phyloP scores from a whole-genome alignment of 495 filamentous ascomycete genomes.

The Neurospora sp. region DNA sequence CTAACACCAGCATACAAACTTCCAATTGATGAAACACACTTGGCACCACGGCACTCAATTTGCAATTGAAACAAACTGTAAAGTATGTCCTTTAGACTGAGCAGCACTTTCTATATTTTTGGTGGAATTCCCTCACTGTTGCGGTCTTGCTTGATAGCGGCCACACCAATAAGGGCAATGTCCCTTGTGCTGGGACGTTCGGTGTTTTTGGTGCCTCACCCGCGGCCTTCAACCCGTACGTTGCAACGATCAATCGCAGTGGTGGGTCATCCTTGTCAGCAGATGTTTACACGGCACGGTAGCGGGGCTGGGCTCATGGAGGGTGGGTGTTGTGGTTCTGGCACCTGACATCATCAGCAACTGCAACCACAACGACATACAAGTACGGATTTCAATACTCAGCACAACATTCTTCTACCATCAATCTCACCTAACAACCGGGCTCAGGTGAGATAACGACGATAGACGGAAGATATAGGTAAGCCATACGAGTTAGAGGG shows the following conservation, averaged over 20 bases:
- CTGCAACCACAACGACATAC: neutral
- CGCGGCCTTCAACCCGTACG: no score
- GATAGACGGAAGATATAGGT: neutral
- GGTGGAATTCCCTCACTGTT: neutral
- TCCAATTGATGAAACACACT: neutral
- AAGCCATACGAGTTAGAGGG: no score
- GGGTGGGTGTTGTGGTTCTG: neutral
- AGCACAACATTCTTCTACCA: neutral
- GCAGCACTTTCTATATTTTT: neutral
- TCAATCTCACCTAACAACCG: neutral
- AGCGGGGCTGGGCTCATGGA: neutral
- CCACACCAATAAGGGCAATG: neutral
- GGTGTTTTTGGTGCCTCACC: no score
- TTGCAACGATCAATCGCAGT: neutral
- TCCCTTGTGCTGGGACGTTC: neutral
- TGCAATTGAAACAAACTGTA: no score
- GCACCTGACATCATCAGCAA: neutral
- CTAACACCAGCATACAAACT: neutral
- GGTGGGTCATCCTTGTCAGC: neutral
- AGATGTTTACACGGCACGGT: neutral
- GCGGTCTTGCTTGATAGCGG: neutral
- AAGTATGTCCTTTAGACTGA: fast-evolving
- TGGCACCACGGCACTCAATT: neutral
- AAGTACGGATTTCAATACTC: neutral
- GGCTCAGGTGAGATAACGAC: neutral